Percentiles rank a stretch among this genome's conserved stretches.
phyloP scores from a whole-genome alignment of 805 yeast genomes.

The Metschnikowia proteae region DNA sequence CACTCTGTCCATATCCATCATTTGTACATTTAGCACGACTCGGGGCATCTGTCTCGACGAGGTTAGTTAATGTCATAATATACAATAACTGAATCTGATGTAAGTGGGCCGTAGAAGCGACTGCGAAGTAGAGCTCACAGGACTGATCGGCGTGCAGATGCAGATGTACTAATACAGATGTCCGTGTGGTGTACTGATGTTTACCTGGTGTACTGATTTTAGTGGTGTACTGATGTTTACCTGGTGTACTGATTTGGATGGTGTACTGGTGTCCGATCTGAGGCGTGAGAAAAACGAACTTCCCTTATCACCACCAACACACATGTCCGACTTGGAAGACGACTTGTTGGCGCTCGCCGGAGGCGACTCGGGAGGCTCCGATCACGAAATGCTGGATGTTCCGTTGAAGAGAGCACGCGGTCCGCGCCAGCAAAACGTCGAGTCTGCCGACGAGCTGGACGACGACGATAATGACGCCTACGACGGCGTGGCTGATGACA shows the following conservation, averaged over 20 bases:
- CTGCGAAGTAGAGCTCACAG: too few relatives aligned
- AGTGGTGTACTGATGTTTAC: too few relatives aligned
- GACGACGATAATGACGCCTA: conserved; percentile 20
- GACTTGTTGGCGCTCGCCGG: conserved; percentile 90
- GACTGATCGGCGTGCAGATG: too few relatives aligned
- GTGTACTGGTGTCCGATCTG: conserved; percentile 7
- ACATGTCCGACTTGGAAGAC: conserved; percentile 85
- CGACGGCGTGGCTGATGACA: conserved; percentile 17
- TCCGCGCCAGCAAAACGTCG: conserved; percentile 8
- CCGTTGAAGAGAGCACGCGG: conserved; percentile 30
- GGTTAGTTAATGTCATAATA: conserved; percentile 18
- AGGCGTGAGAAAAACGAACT: not conserved
- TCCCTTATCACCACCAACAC: not conserved
- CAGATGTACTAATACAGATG: too few relatives aligned
- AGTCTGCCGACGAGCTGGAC: conserved; percentile 18
- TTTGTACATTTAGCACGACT: conserved; percentile 17
- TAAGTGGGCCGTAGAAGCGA: not conserved
- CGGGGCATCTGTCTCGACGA: not conserved
- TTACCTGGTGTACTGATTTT: too few relatives aligned
- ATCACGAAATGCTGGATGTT: conserved; percentile 31
- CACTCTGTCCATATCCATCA: conserved; percentile 7
- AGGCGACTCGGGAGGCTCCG: conserved; percentile 48
- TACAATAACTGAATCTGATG: conserved; percentile 3
- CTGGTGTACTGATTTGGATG: not conserved
- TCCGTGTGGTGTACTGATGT: too few relatives aligned